Evolutionary conservation across 2,329 filamentous ascomycete species (phyloP).

Genomic region (Fusarium sp.): DNA sequence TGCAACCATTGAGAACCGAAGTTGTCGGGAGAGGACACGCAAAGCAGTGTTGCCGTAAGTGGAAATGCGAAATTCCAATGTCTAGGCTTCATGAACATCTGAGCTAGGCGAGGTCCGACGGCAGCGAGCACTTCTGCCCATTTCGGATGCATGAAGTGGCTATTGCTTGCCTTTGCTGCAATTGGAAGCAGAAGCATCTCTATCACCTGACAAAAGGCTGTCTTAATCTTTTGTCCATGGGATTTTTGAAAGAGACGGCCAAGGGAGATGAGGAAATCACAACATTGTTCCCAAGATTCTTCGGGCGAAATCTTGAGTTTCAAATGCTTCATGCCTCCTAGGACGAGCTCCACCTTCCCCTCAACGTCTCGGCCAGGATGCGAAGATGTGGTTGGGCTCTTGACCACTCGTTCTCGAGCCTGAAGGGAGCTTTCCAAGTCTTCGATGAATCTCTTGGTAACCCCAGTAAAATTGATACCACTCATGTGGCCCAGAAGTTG

Average conservation of each 20-base stretch:
- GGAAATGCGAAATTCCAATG: conserved; percentile 94
- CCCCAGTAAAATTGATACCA: conserved; percentile 86
- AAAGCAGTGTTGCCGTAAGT: conserved; percentile 86
- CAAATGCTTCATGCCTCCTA: conserved; percentile 92
- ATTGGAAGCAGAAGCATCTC: conserved; percentile 89
- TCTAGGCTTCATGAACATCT: conserved; percentile 90
- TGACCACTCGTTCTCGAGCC: conserved; percentile 71
- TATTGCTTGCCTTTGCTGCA: conserved; percentile 80
- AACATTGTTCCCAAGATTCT: conserved; percentile 85
- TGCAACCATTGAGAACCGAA: conserved; percentile 91
- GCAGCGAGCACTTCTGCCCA: conserved; percentile 89
- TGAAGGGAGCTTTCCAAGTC: conserved; percentile 84
- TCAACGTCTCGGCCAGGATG: conserved; percentile 74
- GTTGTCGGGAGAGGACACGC: conserved; percentile 84
- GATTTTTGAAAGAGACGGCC: conserved; percentile 85
- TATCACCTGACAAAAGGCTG: conserved; percentile 92
- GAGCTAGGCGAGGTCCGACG: conserved; percentile 80
- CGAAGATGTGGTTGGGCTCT: conserved; percentile 68
- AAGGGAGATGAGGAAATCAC: conserved; percentile 86
- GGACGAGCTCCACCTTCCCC: conserved; percentile 84
- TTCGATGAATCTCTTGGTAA: conserved; percentile 82
- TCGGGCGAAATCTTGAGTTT: conserved; percentile 79
- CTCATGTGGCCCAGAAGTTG: conserved; percentile 97
- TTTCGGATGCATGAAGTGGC: conserved; percentile 81
- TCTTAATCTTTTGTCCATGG: conserved; percentile 90